Percentiles rank a stretch among this genome's conserved stretches.
Conservation (phyloP, 139 green algal genomes). For the Astrephomene gubernaculifera region DNA sequence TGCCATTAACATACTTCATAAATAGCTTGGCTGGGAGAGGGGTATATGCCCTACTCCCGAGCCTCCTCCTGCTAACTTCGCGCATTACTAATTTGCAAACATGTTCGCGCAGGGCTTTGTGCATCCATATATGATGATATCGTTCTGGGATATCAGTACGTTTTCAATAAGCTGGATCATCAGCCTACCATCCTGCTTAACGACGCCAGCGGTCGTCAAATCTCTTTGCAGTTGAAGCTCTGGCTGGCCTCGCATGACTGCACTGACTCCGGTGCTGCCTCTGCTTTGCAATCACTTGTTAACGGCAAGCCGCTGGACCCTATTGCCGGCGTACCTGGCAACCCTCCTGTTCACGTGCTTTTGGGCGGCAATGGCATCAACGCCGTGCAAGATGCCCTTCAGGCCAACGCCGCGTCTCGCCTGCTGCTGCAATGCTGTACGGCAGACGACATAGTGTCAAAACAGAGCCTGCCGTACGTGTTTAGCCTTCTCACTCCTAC, state of each 20-base stretch:
- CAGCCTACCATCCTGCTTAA: background rate
- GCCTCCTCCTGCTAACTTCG: too few relatives aligned
- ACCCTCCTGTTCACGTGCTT: slow-evolving; percentile 27
- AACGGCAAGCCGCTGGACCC: background rate
- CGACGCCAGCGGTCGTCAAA: background rate
- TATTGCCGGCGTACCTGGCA: background rate
- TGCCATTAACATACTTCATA: too few relatives aligned
- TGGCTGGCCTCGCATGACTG: slow-evolving; percentile 17
- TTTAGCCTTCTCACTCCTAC: slow-evolving; percentile 17
- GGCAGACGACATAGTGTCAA: slow-evolving; percentile 12
- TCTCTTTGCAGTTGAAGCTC: background rate
- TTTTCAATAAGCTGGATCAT: background rate
- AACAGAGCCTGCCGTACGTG: background rate
- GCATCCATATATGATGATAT: background rate
- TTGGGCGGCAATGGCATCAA: slow-evolving; percentile 28
- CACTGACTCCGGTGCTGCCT: background rate
- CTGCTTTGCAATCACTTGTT: background rate
- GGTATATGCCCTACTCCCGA: too few relatives aligned
- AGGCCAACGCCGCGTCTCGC: slow-evolving; percentile 10
- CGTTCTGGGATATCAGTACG: background rate
- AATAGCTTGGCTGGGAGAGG: too few relatives aligned
- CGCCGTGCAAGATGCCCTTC: slow-evolving; percentile 2
- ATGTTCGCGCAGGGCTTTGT: slow-evolving; percentile 21
- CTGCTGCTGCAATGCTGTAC: slow-evolving; percentile 36
- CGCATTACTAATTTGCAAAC: too few relatives aligned